Conservation (phyloP, 208 protist genomes). For the Trypanosoma boissoni region DNA sequence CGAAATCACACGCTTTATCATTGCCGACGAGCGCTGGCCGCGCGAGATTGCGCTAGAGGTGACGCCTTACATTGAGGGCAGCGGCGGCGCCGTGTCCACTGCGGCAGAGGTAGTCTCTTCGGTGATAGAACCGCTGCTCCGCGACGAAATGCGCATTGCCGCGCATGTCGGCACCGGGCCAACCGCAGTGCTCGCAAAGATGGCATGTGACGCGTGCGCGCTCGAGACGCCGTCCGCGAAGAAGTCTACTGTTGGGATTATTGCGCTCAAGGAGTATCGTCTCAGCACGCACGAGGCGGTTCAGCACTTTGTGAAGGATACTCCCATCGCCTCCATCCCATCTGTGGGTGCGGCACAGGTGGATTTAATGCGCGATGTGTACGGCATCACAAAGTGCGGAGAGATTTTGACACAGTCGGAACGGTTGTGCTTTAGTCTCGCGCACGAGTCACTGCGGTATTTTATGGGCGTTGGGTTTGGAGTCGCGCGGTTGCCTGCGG, state of each 20-base stretch:
- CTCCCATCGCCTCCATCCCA: conserved; percentile 57
- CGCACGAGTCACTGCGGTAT: conserved; percentile 32
- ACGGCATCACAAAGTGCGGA: conserved; percentile 51
- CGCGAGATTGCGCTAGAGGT: conserved; percentile 21
- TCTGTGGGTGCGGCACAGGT: conserved; percentile 50
- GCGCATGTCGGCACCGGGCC: conserved; percentile 69
- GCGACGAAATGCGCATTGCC: conserved; percentile 20
- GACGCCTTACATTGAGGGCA: conserved; percentile 6
- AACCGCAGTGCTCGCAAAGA: conserved; percentile 71
- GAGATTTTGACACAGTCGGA: conserved; percentile 38
- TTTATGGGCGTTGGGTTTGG: conserved; percentile 50
- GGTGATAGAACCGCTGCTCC: conserved; percentile 9
- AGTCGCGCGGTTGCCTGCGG: conserved; percentile 44
- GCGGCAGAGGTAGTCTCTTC: conserved; percentile 7
- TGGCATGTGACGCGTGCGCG: conserved; percentile 70
- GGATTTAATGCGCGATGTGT: conserved; percentile 45
- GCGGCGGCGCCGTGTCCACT: background rate
- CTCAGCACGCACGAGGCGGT: conserved; percentile 31
- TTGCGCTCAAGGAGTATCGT: conserved; percentile 22
- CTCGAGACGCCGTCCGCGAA: too few relatives aligned
- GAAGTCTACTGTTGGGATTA: too few relatives aligned
- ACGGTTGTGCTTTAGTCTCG: conserved; percentile 52
- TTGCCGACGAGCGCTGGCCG: conserved; percentile 25
- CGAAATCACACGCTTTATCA: conserved; percentile 33
- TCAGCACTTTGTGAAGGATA: conserved; percentile 39